phyloP scores from a whole-genome alignment of 441 rosid species.

The Jatropha multifida region DNA sequence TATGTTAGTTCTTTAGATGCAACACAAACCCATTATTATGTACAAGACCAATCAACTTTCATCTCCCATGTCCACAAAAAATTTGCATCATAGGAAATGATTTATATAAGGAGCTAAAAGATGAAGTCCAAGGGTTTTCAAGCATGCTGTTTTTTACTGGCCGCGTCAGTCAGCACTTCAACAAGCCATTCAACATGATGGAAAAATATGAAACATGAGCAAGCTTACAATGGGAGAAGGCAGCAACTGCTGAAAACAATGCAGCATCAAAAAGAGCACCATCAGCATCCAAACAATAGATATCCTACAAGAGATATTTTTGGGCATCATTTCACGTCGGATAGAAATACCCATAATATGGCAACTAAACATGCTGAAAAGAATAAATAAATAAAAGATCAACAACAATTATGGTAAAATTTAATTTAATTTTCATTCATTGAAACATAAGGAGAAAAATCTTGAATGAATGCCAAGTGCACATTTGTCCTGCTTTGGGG shows the following conservation, averaged over 20 bases:
- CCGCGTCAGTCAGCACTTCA: neutral
- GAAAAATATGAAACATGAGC: neutral
- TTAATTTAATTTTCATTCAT: neutral
- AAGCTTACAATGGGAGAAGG: conserved; percentile 70
- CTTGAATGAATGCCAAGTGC: neutral
- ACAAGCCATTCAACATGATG: neutral
- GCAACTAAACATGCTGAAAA: neutral
- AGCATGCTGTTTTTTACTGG: conserved; percentile 11
- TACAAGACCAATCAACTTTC: neutral
- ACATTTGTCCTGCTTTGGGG: neutral
- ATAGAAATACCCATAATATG: conserved; percentile 1
- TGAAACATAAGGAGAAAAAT: neutral
- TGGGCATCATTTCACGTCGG: neutral
- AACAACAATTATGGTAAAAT: neutral
- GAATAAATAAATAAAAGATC: neutral
- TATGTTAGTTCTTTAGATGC: neutral
- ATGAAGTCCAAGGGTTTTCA: conserved; percentile 4
- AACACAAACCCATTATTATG: neutral
- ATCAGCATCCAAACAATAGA: conserved; percentile 92
- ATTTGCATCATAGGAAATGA: neutral
- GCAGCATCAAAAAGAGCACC: conserved; percentile 96
- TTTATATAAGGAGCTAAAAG: neutral
- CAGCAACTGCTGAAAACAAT: conserved; percentile 81
- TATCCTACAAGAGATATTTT: conserved; percentile 52
- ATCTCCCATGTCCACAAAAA: neutral